phyloP scores from a whole-genome alignment of 2,329 filamentous ascomycete species.

The Cercospora sesami region DNA sequence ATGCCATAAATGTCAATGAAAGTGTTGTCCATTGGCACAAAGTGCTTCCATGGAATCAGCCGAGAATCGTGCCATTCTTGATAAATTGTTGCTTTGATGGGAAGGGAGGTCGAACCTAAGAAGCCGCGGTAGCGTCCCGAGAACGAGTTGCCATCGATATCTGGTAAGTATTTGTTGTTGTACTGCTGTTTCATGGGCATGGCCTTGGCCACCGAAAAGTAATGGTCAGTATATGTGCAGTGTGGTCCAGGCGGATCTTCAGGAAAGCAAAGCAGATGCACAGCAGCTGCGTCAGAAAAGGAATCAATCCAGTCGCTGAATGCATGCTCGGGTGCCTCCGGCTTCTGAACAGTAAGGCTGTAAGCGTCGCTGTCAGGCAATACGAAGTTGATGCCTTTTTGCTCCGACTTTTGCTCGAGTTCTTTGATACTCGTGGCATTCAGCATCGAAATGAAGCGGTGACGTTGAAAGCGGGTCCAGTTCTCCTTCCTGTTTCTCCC shows the following conservation, averaged over 20 bases:
- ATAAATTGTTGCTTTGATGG: constrained; percentile 41
- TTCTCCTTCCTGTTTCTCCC: constrained; percentile 54
- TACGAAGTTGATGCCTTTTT: constrained; percentile 42
- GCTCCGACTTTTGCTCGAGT: constrained; percentile 48
- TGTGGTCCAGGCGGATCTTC: constrained; percentile 34
- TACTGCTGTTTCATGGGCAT: constrained; percentile 47
- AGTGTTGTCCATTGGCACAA: constrained; percentile 38
- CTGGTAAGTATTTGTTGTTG: constrained; percentile 65
- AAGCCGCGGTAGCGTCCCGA: constrained; percentile 40
- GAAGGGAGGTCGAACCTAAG: constrained; percentile 30
- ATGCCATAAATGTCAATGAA: constrained; percentile 34
- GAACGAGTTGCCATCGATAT: constrained; percentile 67
- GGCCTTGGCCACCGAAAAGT: constrained; percentile 38
- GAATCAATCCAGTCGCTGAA: constrained; percentile 45
- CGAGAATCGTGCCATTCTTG: constrained; percentile 43
- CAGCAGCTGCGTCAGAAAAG: constrained; percentile 47
- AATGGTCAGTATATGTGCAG: constrained; percentile 51
- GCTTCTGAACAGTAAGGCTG: constrained; percentile 36
- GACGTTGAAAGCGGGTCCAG: constrained; percentile 72
- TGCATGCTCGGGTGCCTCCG: constrained; percentile 18
- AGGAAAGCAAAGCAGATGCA: constrained; percentile 49
- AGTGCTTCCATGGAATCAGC: constrained; percentile 41
- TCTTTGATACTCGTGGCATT: constrained; percentile 61
- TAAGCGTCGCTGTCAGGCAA: constrained; percentile 44
- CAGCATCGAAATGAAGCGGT: constrained; percentile 72